A percentile compares a stretch with the other conserved stretches of the same genome.
phyloP scores from a whole-genome alignment of 192 early-diverging fungal genomes.

The Geranomyces michiganensis region DNA sequence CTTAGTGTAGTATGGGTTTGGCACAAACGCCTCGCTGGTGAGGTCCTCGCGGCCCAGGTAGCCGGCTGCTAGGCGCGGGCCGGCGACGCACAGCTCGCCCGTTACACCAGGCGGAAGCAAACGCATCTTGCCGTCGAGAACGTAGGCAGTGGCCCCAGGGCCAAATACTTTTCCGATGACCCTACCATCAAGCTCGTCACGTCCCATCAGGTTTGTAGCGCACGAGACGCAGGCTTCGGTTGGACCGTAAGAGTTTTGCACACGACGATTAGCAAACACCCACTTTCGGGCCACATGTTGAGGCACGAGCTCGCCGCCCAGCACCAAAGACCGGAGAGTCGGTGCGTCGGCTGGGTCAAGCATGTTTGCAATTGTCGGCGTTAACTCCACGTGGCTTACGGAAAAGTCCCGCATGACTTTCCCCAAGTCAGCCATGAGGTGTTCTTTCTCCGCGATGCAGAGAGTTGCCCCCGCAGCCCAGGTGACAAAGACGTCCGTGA shows the following conservation, averaged over 20 bases:
- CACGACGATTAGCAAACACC: neutral
- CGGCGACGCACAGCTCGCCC: too few species aligned
- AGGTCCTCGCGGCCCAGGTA: too few species aligned
- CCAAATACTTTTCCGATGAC: neutral
- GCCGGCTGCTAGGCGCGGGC: too few species aligned
- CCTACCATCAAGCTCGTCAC: neutral
- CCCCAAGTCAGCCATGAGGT: neutral
- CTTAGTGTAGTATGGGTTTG: neutral
- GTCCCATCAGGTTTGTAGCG: neutral
- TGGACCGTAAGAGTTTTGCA: neutral
- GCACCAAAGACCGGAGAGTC: neutral
- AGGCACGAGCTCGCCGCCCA: constrained; percentile 1
- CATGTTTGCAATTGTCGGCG: neutral
- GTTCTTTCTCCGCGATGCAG: neutral
- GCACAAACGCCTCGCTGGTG: too few species aligned
- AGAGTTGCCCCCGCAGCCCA: constrained; percentile 2
- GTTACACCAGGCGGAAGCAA: too few species aligned
- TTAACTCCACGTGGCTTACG: constrained; percentile 13
- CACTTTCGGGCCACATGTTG: neutral
- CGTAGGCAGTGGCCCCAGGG: neutral
- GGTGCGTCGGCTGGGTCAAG: constrained; percentile 1
- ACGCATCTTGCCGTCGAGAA: neutral
- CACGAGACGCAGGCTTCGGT: neutral
- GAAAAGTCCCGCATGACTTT: neutral
- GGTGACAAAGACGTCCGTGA: neutral